These are phyloP conservation scores for Mycena vitilis DNA, from an alignment of 768 basidiomycete genomes.

Conservation along the genomic window DNA sequence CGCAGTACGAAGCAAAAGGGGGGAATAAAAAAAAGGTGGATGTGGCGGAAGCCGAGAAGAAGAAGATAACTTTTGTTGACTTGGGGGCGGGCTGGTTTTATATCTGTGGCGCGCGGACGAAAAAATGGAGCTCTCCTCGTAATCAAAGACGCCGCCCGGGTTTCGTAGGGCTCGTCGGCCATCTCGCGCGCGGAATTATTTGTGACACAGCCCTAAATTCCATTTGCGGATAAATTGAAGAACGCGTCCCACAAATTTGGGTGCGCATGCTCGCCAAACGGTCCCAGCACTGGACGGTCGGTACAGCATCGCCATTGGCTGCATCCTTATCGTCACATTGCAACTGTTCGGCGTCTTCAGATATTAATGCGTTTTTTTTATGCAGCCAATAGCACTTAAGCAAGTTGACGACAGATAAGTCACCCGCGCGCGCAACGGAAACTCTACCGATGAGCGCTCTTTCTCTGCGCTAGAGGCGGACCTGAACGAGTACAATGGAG, in stretches of 20 bases:
- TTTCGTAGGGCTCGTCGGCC: conserved; percentile 16
- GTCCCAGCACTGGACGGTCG: neutral
- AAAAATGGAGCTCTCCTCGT: neutral
- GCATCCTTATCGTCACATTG: too few species aligned
- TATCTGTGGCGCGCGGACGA: neutral
- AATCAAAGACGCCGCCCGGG: neutral
- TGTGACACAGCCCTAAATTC: conserved; percentile 4
- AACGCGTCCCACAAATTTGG: neutral
- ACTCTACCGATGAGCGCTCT: too few species aligned
- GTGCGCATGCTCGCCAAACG: neutral
- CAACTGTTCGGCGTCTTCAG: too few species aligned
- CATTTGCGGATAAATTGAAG: conserved; percentile 6
- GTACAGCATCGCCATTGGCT: neutral
- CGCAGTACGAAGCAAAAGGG: neutral
- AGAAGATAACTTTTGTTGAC: neutral
- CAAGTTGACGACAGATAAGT: too few species aligned
- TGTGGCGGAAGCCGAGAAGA: neutral
- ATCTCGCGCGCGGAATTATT: conserved; percentile 9
- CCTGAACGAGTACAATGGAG: too few species aligned
- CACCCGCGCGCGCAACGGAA: too few species aligned
- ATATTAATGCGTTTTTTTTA: too few species aligned
- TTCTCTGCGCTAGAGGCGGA: too few species aligned
- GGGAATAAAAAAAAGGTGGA: conserved; percentile 2
- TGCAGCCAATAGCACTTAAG: too few species aligned
- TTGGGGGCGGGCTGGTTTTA: neutral